Conservation (phyloP, 2,329 filamentous ascomycete genomes). For the Penicillium psychrosexuale region DNA sequence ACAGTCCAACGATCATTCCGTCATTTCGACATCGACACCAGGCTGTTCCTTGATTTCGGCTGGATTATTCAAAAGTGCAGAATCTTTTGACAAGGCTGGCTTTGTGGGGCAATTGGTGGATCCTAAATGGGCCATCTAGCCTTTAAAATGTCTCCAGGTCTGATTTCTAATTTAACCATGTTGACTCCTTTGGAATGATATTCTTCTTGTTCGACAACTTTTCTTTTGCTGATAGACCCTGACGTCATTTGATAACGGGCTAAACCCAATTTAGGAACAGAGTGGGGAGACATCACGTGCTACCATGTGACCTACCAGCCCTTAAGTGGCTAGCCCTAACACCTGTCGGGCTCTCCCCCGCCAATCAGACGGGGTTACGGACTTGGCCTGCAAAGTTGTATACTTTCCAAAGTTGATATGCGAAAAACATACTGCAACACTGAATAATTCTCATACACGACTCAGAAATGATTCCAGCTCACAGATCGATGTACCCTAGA, state of each 20-base stretch:
- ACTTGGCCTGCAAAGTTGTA: neutral
- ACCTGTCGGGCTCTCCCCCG: conserved; percentile 4
- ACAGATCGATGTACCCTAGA: neutral
- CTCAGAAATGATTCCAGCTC: neutral
- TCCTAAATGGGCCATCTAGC: too few relatives aligned
- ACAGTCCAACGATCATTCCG: conserved; percentile 8
- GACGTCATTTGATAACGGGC: conserved; percentile 15
- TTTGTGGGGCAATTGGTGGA: neutral
- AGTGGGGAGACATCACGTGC: conserved; percentile 5
- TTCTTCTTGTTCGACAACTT: neutral
- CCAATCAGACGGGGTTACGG: conserved; percentile 5
- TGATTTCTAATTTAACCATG: neutral
- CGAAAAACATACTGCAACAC: neutral
- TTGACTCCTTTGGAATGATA: neutral
- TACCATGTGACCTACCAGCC: conserved; percentile 5
- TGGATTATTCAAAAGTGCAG: neutral
- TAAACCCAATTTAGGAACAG: neutral
- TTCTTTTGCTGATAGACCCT: neutral
- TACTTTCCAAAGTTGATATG: neutral
- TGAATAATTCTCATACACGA: neutral
- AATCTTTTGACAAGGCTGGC: neutral
- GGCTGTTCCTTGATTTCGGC: conserved; percentile 15
- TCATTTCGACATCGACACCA: conserved; percentile 2
- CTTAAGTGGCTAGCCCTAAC: conserved; percentile 3
- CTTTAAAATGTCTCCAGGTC: neutral